phyloP scores from a whole-genome alignment of 495 filamentous ascomycete species.

The Neurospora pannonica region DNA sequence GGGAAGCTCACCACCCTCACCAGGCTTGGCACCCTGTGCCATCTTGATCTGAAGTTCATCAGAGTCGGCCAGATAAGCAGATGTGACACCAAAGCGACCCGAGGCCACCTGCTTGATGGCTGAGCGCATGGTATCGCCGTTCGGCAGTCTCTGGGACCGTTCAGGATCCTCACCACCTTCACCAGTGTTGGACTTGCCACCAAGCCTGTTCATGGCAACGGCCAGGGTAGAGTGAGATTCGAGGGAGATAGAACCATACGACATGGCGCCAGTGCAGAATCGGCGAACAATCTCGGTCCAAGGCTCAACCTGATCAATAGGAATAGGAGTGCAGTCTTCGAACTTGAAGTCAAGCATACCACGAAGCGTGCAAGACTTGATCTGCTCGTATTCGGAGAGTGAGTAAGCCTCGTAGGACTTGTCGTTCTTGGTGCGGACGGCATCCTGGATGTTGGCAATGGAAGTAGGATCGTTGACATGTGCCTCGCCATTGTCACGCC shows the following conservation, averaged over 20 bases:
- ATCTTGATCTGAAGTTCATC: constrained; percentile 99
- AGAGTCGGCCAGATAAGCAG: constrained; percentile 94
- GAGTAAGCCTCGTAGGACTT: constrained; percentile 99
- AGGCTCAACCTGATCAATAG: constrained; percentile 96
- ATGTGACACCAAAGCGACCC: constrained; percentile 95
- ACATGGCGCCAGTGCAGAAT: constrained; percentile 99
- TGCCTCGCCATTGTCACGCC: constrained; percentile 97
- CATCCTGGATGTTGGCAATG: constrained; percentile 98
- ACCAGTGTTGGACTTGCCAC: constrained; percentile 97
- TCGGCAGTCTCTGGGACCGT: constrained; percentile 75
- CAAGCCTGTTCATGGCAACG: constrained; percentile 95
- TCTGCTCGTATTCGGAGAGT: constrained; percentile 87
- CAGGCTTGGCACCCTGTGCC: constrained; percentile 98
- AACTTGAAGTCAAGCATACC: constrained; percentile 98
- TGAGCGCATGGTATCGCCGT: constrained; percentile 96
- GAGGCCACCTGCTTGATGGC: constrained; percentile 99
- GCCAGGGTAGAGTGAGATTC: constrained; percentile 97
- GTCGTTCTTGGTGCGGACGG: constrained; percentile 97
- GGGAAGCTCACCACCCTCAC: constrained; percentile 95
- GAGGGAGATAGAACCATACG: constrained; percentile 99
- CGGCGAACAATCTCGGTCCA: constrained; percentile 98
- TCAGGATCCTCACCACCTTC: constrained; percentile 98
- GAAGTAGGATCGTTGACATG: constrained; percentile 94
- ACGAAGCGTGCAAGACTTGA: constrained; percentile 95
- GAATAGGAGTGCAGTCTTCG: constrained; percentile 74